Evolutionary conservation across 768 basidiomycete species (phyloP).

Genomic region (Mycena rosella): DNA sequence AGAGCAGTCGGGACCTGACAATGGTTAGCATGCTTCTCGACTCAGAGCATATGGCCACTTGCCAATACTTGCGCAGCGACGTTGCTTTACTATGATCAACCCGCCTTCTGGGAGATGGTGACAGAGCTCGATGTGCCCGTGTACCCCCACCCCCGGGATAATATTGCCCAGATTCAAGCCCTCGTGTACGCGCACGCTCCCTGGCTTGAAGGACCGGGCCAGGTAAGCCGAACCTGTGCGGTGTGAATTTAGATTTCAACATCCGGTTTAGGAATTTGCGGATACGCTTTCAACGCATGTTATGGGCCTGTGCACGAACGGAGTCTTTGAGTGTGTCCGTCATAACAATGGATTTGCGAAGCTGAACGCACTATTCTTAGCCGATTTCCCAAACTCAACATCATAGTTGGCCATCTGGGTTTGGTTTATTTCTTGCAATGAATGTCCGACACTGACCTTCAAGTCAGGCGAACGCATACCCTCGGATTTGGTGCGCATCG

Average conservation of each 20-base stretch:
- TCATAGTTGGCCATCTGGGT: slow-evolving; percentile 58
- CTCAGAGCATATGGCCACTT: neutral
- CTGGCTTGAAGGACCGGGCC: slow-evolving; percentile 48
- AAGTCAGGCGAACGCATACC: slow-evolving; percentile 51
- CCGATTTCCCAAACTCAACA: slow-evolving; percentile 55
- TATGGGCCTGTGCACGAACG: slow-evolving; percentile 54
- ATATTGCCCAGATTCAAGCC: slow-evolving; percentile 43
- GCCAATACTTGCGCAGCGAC: slow-evolving; percentile 41
- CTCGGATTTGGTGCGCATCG: slow-evolving; percentile 56
- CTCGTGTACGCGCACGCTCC: slow-evolving; percentile 50
- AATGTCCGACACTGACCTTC: neutral
- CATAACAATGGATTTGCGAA: too few relatives aligned
- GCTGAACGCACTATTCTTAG: slow-evolving; percentile 35
- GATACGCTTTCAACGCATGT: slow-evolving; percentile 55
- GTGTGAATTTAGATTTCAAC: neutral
- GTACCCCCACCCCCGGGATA: slow-evolving; percentile 53
- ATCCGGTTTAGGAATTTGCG: slow-evolving; percentile 47
- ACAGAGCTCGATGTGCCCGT: slow-evolving; percentile 54
- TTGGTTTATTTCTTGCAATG: neutral
- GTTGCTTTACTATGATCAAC: slow-evolving; percentile 53
- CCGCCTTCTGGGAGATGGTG: slow-evolving; percentile 54
- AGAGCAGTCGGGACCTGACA: slow-evolving; percentile 55
- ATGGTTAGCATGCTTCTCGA: slow-evolving; percentile 41
- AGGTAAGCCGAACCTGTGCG: neutral
- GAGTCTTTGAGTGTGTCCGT: slow-evolving; percentile 52